Evolutionary conservation across 306 rosid genomes (phyloP).

Genomic region (Begonia masoniana): DNA sequence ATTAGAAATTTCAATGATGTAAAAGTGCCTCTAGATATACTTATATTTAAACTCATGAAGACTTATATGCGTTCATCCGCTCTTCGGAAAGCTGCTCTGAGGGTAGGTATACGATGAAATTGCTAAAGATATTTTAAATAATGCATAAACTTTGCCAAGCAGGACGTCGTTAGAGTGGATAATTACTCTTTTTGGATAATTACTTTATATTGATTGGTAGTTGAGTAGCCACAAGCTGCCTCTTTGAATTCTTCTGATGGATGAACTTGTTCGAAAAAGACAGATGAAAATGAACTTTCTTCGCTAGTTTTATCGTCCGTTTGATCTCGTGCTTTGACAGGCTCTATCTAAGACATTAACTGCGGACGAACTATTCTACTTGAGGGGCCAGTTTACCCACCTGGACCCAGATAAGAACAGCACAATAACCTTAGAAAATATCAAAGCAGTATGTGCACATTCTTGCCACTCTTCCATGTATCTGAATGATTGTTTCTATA

Average conservation of each 20-base stretch:
- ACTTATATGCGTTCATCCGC: constrained; percentile 77
- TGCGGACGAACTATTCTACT: constrained; percentile 45
- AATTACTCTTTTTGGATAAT: not conserved
- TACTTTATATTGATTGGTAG: too few relatives aligned
- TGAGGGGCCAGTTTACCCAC: constrained; percentile 61
- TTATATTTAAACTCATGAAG: constrained; percentile 77
- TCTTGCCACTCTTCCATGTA: too few relatives aligned
- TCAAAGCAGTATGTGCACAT: constrained; percentile 40
- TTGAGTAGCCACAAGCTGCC: too few relatives aligned
- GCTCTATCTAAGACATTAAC: constrained; percentile 76
- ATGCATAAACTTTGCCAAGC: not conserved
- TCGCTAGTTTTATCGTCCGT: not conserved
- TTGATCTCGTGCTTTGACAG: constrained; percentile 30
- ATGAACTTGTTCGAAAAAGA: not conserved
- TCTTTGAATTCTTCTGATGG: not conserved
- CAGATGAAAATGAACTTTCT: not conserved
- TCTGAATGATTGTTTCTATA: too few relatives aligned
- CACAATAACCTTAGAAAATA: constrained; percentile 65
- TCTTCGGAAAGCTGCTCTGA: constrained; percentile 80
- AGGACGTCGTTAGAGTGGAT: too few relatives aligned
- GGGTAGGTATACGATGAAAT: constrained; percentile 37
- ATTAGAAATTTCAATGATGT: constrained; percentile 44
- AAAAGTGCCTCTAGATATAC: constrained; percentile 66
- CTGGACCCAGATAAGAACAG: constrained; percentile 74
- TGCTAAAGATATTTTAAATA: not conserved